Conservation (phyloP, 768 basidiomycete species). For the Pleurotus platypus region DNA sequence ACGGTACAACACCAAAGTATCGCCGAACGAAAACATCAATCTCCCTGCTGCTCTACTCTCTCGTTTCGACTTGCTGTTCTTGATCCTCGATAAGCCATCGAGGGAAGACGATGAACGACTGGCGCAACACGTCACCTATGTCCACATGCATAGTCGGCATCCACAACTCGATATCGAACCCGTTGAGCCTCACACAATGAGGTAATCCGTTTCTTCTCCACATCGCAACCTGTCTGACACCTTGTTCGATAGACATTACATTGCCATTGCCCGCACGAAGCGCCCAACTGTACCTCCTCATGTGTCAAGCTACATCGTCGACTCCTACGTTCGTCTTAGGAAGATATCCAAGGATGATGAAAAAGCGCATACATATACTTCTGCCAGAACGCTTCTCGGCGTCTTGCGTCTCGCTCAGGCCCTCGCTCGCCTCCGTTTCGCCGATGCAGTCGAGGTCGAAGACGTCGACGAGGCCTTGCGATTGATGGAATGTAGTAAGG, state of each 20-base stretch:
- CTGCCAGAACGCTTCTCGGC: conserved; percentile 92
- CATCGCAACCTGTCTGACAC: neutral
- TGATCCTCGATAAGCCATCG: conserved; percentile 94
- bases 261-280: conserved; percentile 83
- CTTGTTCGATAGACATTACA: conserved; percentile 70
- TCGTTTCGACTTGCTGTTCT: conserved; percentile 93
- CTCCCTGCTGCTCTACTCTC: conserved; percentile 94
- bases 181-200: conserved; percentile 83
- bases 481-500: conserved; percentile 96
- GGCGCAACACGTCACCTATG: conserved; percentile 95
- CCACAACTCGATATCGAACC: conserved; percentile 83
- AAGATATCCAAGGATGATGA: conserved; percentile 92
- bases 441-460: conserved; percentile 70
- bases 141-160: conserved; percentile 94
- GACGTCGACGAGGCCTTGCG: conserved; percentile 97
- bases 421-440: conserved; percentile 86
- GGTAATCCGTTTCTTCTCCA: conserved; percentile 37
- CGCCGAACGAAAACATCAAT: conserved; percentile 99
- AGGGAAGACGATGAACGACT: conserved; percentile 95
- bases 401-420: conserved; percentile 94
- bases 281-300: conserved; percentile 87
- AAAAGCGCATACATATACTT: conserved; percentile 91
- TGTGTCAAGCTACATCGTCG: conserved; percentile 91
- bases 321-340: conserved; percentile 92
- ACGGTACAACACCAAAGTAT: conserved; percentile 96